Conservation (phyloP, 2,329 filamentous ascomycete species). For the Botryosphaeria agaves region DNA sequence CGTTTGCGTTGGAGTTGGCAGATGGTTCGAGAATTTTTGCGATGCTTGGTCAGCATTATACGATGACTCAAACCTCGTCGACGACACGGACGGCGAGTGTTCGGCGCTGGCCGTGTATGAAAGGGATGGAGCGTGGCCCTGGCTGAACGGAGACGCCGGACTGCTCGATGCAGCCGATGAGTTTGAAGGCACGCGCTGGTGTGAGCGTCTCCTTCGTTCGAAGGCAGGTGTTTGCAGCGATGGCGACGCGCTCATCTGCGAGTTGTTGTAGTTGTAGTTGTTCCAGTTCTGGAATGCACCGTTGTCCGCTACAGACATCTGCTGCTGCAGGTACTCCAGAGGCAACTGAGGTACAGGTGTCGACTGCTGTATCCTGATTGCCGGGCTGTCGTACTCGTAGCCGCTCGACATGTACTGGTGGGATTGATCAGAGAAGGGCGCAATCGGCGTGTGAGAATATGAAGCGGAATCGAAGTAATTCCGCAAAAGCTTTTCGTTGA, state of each 20-base stretch:
- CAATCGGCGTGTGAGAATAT: background rate
- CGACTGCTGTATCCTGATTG: slow-evolving; percentile 1
- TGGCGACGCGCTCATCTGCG: background rate
- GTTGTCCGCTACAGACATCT: background rate
- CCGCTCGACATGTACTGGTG: background rate
- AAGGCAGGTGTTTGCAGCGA: background rate
- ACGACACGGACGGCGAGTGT: slow-evolving; percentile 23
- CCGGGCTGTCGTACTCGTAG: background rate
- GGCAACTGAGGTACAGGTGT: background rate
- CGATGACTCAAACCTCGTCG: slow-evolving; percentile 16
- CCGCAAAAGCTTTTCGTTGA: background rate
- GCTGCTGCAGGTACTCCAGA: background rate
- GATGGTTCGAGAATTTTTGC: slow-evolving; percentile 31
- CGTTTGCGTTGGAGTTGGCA: slow-evolving; percentile 37
- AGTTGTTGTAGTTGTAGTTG: background rate
- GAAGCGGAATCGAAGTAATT: background rate
- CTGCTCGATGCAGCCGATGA: slow-evolving; percentile 22
- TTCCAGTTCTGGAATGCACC: background rate
- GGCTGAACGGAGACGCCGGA: slow-evolving; percentile 24
- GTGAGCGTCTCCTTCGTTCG: slow-evolving; percentile 5
- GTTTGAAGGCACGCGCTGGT: slow-evolving; percentile 16
- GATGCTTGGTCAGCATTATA: slow-evolving; percentile 17
- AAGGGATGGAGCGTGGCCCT: slow-evolving; percentile 13
- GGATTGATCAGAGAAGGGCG: background rate
- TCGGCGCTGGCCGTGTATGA: slow-evolving; percentile 28